phyloP scores from a whole-genome alignment of 2,329 filamentous ascomycete species.

The Cordyceps tenuipes region DNA sequence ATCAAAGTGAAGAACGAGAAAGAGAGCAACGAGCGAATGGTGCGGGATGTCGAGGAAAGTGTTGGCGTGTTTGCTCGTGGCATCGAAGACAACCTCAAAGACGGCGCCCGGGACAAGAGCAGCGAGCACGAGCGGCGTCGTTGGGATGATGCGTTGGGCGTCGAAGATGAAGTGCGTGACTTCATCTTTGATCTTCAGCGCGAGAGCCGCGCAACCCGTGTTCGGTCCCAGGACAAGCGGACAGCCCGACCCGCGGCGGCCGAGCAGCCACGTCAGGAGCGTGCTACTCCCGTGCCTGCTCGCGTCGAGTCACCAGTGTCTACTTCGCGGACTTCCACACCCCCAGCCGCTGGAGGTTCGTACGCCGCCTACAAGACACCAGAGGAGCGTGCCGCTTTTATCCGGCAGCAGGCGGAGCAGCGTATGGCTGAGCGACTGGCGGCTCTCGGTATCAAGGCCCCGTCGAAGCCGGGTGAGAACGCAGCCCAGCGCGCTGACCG shows the following conservation, averaged over 20 bases:
- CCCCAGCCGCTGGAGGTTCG: conserved; percentile 47
- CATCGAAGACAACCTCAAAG: conserved; percentile 81
- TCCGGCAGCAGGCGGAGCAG: conserved; percentile 93
- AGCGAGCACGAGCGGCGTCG: conserved; percentile 85
- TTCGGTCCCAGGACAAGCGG: conserved; percentile 52
- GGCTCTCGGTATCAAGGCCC: conserved; percentile 82
- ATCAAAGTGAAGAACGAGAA: conserved; percentile 73
- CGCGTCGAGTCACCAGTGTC: conserved; percentile 41
- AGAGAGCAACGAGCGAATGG: conserved; percentile 94
- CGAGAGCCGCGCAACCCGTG: conserved; percentile 66
- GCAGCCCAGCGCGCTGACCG: conserved; percentile 79
- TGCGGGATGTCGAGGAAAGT: conserved; percentile 91
- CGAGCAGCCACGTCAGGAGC: conserved; percentile 35
- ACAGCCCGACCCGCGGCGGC: conserved; percentile 34
- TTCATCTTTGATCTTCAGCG: conserved; percentile 96
- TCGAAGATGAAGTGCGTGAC: conserved; percentile 93
- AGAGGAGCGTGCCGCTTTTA: conserved; percentile 89
- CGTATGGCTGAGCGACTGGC: conserved; percentile 95
- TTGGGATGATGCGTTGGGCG: conserved; percentile 93
- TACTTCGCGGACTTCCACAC: conserved; percentile 41
- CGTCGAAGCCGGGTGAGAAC: conserved; percentile 70
- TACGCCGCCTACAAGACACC: conserved; percentile 83
- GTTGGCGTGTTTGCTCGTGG: conserved; percentile 79
- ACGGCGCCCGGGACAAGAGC: conserved; percentile 63
- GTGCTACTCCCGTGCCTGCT: conserved; percentile 27